A percentile compares a stretch with the other conserved stretches of the same genome.
These are phyloP conservation scores for Taphrina flavorubra DNA, from an alignment of 1,139 yeast genomes.

Conservation along the genomic window DNA sequence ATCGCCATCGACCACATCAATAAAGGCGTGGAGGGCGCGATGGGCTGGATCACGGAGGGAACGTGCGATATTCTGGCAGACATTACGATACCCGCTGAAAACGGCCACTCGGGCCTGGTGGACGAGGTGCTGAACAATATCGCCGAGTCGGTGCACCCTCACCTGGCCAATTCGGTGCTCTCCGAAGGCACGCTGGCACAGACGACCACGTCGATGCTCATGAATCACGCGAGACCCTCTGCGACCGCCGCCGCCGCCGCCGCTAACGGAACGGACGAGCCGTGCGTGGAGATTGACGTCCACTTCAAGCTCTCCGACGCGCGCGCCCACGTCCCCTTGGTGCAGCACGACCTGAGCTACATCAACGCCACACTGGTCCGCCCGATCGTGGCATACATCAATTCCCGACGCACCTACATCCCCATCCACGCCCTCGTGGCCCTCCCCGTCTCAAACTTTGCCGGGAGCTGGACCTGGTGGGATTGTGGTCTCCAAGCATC, in stretches of 20 bases:
- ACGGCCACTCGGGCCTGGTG: conserved; percentile 55
- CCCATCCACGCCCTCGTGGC: conserved; percentile 84
- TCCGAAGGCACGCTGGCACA: conserved; percentile 32
- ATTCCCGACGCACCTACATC: conserved; percentile 84
- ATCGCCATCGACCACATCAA: conserved; percentile 86
- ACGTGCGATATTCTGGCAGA: conserved; percentile 93
- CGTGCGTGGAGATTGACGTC: conserved; percentile 67
- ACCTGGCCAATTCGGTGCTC: conserved; percentile 28
- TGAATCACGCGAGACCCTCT: background rate
- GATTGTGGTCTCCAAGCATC: conserved; percentile 93
- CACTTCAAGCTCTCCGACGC: conserved; percentile 83
- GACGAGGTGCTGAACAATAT: conserved; percentile 55
- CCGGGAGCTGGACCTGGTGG: conserved; percentile 95
- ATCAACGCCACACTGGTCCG: conserved; percentile 88
- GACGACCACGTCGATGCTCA: conserved; percentile 15
- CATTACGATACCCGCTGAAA: conserved; percentile 74
- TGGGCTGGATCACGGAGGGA: conserved; percentile 95
- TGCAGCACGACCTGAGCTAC: conserved; percentile 81
- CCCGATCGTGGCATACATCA: conserved; percentile 94
- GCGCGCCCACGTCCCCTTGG: conserved; percentile 84
- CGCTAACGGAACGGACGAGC: conserved; percentile 45
- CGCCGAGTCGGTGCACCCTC: conserved; percentile 48
- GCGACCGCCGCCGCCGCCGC: background rate
- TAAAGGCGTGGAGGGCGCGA: conserved; percentile 88
- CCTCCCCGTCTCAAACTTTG: conserved; percentile 67